Conservation (phyloP, 2,329 filamentous ascomycete genomes). For the Aspergillus transmontanensis region DNA sequence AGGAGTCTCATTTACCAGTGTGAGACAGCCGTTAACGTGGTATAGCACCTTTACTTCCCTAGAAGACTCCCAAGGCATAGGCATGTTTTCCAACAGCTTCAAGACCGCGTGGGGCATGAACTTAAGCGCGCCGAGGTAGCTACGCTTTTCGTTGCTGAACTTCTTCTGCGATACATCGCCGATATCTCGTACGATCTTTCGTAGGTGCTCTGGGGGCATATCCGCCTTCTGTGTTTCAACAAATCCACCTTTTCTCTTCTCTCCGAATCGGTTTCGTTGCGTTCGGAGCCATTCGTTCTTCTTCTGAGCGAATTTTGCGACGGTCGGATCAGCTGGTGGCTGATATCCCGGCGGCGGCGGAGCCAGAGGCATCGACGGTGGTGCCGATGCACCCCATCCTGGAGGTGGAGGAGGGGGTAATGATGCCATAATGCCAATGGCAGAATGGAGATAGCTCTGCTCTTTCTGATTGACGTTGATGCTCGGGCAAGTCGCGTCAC, state of each 20-base stretch:
- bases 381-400: slow-evolving; percentile 60
- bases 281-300: slow-evolving; percentile 97
- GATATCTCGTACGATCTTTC: slow-evolving; percentile 98
- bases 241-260: slow-evolving; percentile 95
- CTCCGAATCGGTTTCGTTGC: slow-evolving; percentile 89
- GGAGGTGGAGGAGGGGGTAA: slow-evolving; percentile 69
- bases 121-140: slow-evolving; percentile 94
- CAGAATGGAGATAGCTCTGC: slow-evolving; percentile 20
- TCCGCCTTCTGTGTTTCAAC: slow-evolving; percentile 98
- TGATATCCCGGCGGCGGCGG: slow-evolving; percentile 86
- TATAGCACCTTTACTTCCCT: slow-evolving; percentile 97
- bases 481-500: slow-evolving; percentile 36
- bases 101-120: slow-evolving; percentile 99
- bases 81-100: slow-evolving; percentile 98
- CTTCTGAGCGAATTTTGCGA: slow-evolving; percentile 96
- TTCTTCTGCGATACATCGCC: slow-evolving; percentile 99
- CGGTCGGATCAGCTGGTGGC: slow-evolving; percentile 76
- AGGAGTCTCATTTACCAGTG: slow-evolving; percentile 93
- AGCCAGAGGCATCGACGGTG: slow-evolving; percentile 57
- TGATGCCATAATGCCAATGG: slow-evolving; percentile 55
- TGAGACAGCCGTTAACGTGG: slow-evolving; percentile 96
- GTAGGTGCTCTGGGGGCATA: slow-evolving; percentile 96
- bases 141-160: slow-evolving; percentile 97
- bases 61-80: slow-evolving; percentile 98
- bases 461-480: slow-evolving; percentile 30